A percentile compares a stretch with the other conserved stretches of the same genome.
Conservation (phyloP, 1,284 basidiomycete species). For the Leccinum subrobustum region DNA sequence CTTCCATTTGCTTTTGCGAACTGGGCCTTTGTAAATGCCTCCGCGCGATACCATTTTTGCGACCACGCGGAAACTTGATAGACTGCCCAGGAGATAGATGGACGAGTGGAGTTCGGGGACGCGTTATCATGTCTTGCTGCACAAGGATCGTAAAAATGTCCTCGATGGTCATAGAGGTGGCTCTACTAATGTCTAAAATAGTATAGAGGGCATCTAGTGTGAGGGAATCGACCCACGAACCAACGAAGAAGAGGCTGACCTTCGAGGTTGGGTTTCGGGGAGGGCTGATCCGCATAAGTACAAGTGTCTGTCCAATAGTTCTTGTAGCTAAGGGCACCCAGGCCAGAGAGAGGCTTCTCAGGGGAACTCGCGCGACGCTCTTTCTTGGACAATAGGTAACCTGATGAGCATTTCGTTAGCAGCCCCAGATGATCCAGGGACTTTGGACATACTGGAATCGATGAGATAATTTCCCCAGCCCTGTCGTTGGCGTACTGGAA, state of each 20-base stretch:
- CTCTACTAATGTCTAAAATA: slow-evolving; percentile 75
- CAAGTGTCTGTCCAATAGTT: slow-evolving; percentile 87
- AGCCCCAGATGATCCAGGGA: slow-evolving; percentile 18
- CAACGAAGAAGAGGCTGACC: slow-evolving; percentile 47
- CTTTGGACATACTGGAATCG: slow-evolving; percentile 81
- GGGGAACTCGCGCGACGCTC: slow-evolving; percentile 87
- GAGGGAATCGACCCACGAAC: slow-evolving; percentile 14
- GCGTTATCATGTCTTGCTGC: slow-evolving; percentile 76
- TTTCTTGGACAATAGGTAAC: slow-evolving; percentile 95
- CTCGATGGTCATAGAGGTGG: slow-evolving; percentile 90
- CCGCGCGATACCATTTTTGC: slow-evolving; percentile 63
- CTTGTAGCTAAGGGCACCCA: slow-evolving; percentile 90
- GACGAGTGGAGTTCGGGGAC: slow-evolving; percentile 51
- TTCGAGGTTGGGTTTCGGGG: slow-evolving; percentile 65
- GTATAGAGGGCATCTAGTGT: slow-evolving; percentile 17
- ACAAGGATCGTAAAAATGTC: slow-evolving; percentile 82
- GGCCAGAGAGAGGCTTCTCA: slow-evolving; percentile 88
- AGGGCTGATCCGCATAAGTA: slow-evolving; percentile 75
- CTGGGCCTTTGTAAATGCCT: slow-evolving; percentile 59
- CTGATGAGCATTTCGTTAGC: slow-evolving; percentile 41
- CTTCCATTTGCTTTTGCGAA: slow-evolving; percentile 49
- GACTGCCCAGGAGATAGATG: slow-evolving; percentile 65
- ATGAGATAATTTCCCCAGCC: slow-evolving; percentile 96
- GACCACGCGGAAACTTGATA: slow-evolving; percentile 68
- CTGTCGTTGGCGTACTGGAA: slow-evolving; percentile 91